Percentiles rank a stretch among this genome's conserved stretches.
These are phyloP conservation scores for Trifolium pratense DNA, from an alignment of 306 rosid genomes.

Conservation along the genomic window DNA sequence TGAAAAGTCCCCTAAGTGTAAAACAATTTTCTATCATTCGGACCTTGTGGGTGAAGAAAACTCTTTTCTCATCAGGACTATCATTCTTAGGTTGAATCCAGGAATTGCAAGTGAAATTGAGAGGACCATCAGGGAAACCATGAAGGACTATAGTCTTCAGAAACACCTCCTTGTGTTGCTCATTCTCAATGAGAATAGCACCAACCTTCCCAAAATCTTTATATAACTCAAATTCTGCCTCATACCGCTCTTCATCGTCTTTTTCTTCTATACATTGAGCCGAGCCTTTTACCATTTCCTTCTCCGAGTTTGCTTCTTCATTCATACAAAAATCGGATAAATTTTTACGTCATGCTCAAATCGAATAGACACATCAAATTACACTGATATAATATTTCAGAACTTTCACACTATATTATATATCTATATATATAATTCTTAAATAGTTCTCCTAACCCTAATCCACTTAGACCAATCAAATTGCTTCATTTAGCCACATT, in stretches of 20 bases:
- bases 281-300: constrained; percentile 12
- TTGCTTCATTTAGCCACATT: too few species aligned
- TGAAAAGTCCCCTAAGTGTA: too few species aligned
- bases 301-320: constrained; percentile 36
- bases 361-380: not conserved
- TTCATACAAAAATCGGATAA: not conserved
- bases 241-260: constrained; percentile 14
- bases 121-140: constrained; percentile 38
- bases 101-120: constrained; percentile 46
- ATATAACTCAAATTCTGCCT: constrained; percentile 35
- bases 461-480: too few species aligned
- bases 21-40: too few species aligned
- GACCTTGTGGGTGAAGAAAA: constrained; percentile 55
- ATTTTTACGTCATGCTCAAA: not conserved
- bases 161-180: constrained; percentile 37
- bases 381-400: not conserved
- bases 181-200: constrained; percentile 42
- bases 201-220: constrained; percentile 43
- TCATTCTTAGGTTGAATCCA: constrained; percentile 48
- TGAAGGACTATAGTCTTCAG: constrained; percentile 39
- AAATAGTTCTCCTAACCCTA: too few species aligned
- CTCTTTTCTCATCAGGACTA: constrained; percentile 20
- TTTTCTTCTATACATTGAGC: not conserved
- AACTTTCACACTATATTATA: too few species aligned
- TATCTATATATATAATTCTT: too few species aligned